Evolutionary conservation across 768 basidiomycete genomes (phyloP).

Genomic region (Boletus sp.): DNA sequence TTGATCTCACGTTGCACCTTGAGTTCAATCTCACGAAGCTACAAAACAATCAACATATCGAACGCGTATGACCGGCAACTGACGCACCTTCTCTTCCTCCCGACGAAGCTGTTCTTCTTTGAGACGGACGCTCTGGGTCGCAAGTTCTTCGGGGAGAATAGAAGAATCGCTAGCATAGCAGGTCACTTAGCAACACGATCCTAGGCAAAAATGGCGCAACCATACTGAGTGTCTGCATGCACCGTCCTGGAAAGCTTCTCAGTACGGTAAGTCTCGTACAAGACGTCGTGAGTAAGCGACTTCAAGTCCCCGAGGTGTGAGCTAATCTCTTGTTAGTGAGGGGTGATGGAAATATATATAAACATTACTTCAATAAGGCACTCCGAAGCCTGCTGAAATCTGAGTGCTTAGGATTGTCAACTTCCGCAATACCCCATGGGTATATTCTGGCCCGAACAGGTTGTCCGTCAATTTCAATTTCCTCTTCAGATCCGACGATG

Average conservation of each 20-base stretch:
- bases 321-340: conserved; percentile 40
- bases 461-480: conserved; percentile 90
- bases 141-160: conserved; percentile 94
- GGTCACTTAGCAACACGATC: conserved; percentile 24
- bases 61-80: neutral
- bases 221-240: conserved; percentile 71
- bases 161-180: conserved; percentile 65
- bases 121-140: conserved; percentile 93
- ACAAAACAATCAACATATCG: conserved; percentile 14
- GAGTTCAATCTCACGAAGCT: conserved; percentile 97
- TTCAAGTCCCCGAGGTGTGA: conserved; percentile 96
- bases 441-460: conserved; percentile 91
- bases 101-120: conserved; percentile 98
- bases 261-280: conserved; percentile 97
- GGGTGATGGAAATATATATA: neutral
- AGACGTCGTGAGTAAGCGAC: conserved; percentile 87
- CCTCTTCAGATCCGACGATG: conserved; percentile 96
- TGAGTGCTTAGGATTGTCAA: conserved; percentile 99
- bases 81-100: conserved; percentile 88
- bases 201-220: neutral
- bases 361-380: conserved; percentile 80
- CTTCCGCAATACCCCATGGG: conserved; percentile 98
- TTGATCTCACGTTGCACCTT: conserved; percentile 98
- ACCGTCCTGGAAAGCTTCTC: conserved; percentile 95
- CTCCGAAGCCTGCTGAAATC: conserved; percentile 93